These are phyloP conservation scores for Botrytis medusae DNA, from an alignment of 2,329 filamentous ascomycete genomes.

Conservation along the genomic window DNA sequence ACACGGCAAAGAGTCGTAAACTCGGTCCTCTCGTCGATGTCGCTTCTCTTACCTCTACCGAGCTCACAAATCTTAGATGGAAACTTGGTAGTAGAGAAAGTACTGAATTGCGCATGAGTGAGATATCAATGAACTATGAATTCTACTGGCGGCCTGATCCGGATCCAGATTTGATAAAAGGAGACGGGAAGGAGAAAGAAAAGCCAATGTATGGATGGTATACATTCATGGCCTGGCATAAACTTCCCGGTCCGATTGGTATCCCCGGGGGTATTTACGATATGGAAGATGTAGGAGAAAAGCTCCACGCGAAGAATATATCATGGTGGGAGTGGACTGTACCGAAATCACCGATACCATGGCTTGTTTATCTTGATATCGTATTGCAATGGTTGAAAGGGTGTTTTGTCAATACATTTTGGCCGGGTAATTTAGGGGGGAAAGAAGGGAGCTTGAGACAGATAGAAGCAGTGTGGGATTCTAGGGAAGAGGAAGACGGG, in stretches of 20 bases:
- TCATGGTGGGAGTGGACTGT: neutral
- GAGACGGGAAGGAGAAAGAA: neutral
- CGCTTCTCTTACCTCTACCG: no score
- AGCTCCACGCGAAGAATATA: neutral
- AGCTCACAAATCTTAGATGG: neutral
- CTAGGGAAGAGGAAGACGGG: neutral
- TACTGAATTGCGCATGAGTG: neutral
- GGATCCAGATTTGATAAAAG: neutral
- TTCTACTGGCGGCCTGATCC: neutral
- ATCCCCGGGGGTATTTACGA: neutral
- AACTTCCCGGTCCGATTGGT: neutral
- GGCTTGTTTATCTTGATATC: neutral
- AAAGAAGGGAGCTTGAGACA: neutral
- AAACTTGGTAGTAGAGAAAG: neutral
- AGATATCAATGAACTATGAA: constrained; percentile 3
- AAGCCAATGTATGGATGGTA: constrained; percentile 11
- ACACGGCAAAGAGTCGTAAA: neutral
- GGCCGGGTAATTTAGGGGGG: no score
- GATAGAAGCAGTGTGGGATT: constrained; percentile 3
- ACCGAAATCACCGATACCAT: neutral
- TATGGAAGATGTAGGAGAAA: neutral
- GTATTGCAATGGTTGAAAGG: neutral
- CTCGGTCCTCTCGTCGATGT: neutral
- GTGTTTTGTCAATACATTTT: neutral
- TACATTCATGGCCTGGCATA: neutral